Conservation (phyloP, 768 basidiomycete genomes). For the Suillus subluteus region DNA sequence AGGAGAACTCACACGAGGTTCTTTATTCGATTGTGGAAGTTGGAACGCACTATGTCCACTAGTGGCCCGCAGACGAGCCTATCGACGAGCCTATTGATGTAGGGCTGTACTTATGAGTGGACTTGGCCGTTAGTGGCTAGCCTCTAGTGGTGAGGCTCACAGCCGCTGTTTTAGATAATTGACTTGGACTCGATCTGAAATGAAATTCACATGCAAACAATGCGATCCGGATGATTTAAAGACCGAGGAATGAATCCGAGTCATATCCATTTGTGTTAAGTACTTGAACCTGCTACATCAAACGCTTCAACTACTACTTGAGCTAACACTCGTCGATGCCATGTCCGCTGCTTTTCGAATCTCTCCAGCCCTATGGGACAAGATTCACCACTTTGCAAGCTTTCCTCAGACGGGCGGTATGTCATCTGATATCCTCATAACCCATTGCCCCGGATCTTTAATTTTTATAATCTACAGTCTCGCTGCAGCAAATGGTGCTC, state of each 20-base stretch:
- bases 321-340: slow-evolving; percentile 4
- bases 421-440: slow-evolving; percentile 25
- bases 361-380: slow-evolving; percentile 81
- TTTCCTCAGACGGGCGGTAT: slow-evolving; percentile 92
- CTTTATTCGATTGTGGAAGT: background rate
- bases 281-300: background rate
- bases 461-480: slow-evolving; percentile 55
- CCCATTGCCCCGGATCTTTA: background rate
- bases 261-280: background rate
- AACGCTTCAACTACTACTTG: background rate
- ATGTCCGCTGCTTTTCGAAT: slow-evolving; percentile 67
- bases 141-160: background rate
- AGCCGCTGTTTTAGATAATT: background rate
- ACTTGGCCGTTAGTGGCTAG: background rate
- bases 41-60: slow-evolving; percentile 1
- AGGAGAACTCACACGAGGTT: background rate
- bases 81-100: background rate
- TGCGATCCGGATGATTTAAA: slow-evolving; percentile 4
- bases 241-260: background rate
- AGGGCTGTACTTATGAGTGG: background rate
- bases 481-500: slow-evolving; percentile 95
- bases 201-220: slow-evolving; percentile 7
- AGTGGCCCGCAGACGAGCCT: background rate
- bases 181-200: background rate
- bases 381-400: slow-evolving; percentile 87